These are phyloP conservation scores for Puccinia polysora DNA, from an alignment of 1,284 basidiomycete species.

Conservation along the genomic window DNA sequence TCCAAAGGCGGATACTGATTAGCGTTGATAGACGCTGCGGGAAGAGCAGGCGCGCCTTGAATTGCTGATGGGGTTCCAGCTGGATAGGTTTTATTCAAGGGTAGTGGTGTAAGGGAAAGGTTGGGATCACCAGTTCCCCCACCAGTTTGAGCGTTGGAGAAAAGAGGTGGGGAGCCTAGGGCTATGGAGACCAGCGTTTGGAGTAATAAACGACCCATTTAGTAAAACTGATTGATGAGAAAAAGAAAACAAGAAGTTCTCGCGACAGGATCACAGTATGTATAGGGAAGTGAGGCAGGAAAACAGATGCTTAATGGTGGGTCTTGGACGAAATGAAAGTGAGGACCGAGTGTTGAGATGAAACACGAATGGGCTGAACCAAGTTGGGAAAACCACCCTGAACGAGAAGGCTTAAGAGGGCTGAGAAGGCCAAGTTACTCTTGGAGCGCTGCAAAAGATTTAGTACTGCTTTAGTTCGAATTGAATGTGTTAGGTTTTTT, in stretches of 20 bases:
- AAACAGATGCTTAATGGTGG: too few relatives aligned
- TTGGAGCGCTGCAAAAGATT: too few relatives aligned
- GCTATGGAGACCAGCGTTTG: conserved; percentile 5
- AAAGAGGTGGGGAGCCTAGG: conserved; percentile 7
- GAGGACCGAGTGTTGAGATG: too few relatives aligned
- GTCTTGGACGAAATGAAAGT: too few relatives aligned
- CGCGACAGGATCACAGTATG: too few relatives aligned
- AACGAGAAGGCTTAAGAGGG: too few relatives aligned
- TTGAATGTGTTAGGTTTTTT: too few relatives aligned
- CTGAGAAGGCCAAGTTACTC: too few relatives aligned
- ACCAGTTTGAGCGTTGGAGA: conserved; percentile 1
- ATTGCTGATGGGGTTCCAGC: conserved; percentile 28
- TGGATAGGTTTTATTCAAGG: conserved; percentile 4
- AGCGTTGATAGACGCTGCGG: conserved; percentile 1
- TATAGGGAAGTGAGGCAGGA: too few relatives aligned
- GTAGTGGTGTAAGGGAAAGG: background rate
- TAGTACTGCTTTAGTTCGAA: too few relatives aligned
- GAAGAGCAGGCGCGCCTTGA: conserved; percentile 26
- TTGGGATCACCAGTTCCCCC: background rate
- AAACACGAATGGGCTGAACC: too few relatives aligned
- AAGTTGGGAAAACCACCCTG: too few relatives aligned
- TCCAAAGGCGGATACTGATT: conserved; percentile 67
- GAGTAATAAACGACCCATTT: conserved; percentile 15
- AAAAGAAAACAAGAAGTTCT: background rate
- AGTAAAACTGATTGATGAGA: background rate